Base-by-base conservation (phyloP, 805 yeast species). In the Maudiozyma bulderi region DNA sequence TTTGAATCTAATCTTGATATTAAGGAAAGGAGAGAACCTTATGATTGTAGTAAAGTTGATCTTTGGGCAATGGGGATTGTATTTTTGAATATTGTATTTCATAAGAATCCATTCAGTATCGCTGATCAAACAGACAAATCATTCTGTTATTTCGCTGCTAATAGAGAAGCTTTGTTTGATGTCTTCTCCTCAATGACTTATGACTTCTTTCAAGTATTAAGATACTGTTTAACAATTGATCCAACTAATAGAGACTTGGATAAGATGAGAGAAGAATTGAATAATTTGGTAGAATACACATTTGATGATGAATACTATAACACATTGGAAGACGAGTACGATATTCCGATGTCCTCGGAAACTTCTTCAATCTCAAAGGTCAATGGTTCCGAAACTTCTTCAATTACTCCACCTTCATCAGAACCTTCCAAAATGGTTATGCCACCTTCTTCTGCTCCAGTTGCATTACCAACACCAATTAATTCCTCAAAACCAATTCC, bases 61-160 rank as follows among this genome's bases (percentile, higher is more conserved):
- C 72, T 89, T 45, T 89, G 97, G 97, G 82, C 96, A 0, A 68
- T 86, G 51, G 97, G 96, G 31, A 81, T 89, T 50, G 86, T 88
- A 43, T 72, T 89, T 50, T 70, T 89, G 58, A 89, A 91, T 56
- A 73, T 86, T 48, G 84, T 89, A n/a, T 89, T 89, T 70, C 93
- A 85, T 47, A 83, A 87, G 60, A 84, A 85, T 63, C 96, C 96
- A 2, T 89, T 89, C 66, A 79, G 77, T 54, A 82, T 82, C 13
- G 96, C 96, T 5, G 80, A 82, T 56, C 80, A 82, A 58, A 73
- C 82, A 13, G 97, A 89, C 68, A 86, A 85, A 60, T 70, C 90
- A 46, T 90, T 89, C 65, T 69, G 85, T 57, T 90, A 87, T 67
- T 90, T 86, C 71, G 90, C 91, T 10, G 78, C 84, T 34, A 86